Evolutionary conservation across 305 asterid species (phyloP), one percentile per base, ranked within the genome.

Genomic region (Stenogyne calaminthoides): DNA sequence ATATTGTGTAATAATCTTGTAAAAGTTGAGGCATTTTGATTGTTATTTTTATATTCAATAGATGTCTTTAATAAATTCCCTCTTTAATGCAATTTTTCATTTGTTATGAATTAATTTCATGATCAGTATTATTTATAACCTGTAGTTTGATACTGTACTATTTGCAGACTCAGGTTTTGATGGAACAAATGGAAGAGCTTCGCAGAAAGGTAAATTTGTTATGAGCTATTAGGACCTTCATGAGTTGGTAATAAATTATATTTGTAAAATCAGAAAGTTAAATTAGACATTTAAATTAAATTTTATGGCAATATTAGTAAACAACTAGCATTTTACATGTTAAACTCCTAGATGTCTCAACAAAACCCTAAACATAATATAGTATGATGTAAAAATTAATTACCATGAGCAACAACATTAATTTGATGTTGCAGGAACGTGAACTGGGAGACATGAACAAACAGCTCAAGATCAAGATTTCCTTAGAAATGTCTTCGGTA

Each of bases 391-490:
- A 5, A 34, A 5, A 34, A 0, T 5, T 34, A 5, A 46, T 27
- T 22, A 57, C 9, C 18, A 20, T 11, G 64, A 57, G 29, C 9
- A 25, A 22, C 49, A 34, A 12, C 44, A 54, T 16, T 5, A 25
- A 25, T 25, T 25, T 29, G 9, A 27, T 12, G 5, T 20, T 72
- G 77, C 82, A 88, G 98, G 98, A 90, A 79, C 87, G 93, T 39
- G 95, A 90, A 27, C 90, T 90, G 19, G 96, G 94, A 29, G 98
- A 90, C 77, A 77, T 90, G 85, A 90, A 90, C 87, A 87, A 88
- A 88, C 96, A 92, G 73, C 85, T 92, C 40, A 92, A 85, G 87
- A 83, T 84, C 76, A 92, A 84, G 81, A 87, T 88, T 80, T 92
- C 96, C 69, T 80, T 82, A 14, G 98, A 90, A 84, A 75, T 88